Evolutionary conservation across 2,329 filamentous ascomycete species (phyloP).

Genomic region (Curvularia eragrostidis): DNA sequence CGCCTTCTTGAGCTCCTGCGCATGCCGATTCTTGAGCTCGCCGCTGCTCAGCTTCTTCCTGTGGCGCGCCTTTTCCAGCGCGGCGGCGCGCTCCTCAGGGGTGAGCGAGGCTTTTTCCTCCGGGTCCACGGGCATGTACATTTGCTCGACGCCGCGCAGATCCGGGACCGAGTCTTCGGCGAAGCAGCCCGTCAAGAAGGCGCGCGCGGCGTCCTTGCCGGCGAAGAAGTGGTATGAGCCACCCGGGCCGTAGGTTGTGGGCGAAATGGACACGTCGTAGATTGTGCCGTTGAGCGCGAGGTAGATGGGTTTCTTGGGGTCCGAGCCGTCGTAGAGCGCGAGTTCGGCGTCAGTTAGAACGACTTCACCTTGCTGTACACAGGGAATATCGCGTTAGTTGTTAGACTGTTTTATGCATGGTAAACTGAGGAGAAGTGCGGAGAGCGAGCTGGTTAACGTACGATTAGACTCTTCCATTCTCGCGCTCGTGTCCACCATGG

Average conservation of each 20-base stretch:
- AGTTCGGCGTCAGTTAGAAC: conserved; percentile 79
- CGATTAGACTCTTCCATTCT: conserved; percentile 44
- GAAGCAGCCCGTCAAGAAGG: conserved; percentile 94
- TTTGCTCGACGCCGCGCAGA: conserved; percentile 83
- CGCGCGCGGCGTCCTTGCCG: conserved; percentile 83
- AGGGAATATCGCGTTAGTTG: background rate
- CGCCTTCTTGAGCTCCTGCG: conserved; percentile 70
- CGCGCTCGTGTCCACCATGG: conserved; percentile 47
- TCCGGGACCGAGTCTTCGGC: conserved; percentile 82
- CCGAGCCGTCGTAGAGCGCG: conserved; percentile 75
- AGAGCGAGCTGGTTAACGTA: too few relatives aligned
- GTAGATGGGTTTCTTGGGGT: conserved; percentile 80
- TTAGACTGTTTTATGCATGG: too few relatives aligned
- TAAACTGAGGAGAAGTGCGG: too few relatives aligned
- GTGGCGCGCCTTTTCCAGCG: conserved; percentile 37
- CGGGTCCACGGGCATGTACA: conserved; percentile 74
- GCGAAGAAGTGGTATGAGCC: conserved; percentile 88
- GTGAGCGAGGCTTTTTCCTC: conserved; percentile 48
- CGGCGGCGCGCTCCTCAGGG: conserved; percentile 34
- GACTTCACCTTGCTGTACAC: conserved; percentile 61
- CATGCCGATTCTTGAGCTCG: conserved; percentile 60
- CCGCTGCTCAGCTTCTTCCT: conserved; percentile 31
- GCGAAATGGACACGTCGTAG: conserved; percentile 77
- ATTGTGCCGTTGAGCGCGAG: conserved; percentile 87
- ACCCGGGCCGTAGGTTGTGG: conserved; percentile 65